Evolutionary conservation across 345 rosid species (phyloP).

Genomic region (Firmiana major): DNA sequence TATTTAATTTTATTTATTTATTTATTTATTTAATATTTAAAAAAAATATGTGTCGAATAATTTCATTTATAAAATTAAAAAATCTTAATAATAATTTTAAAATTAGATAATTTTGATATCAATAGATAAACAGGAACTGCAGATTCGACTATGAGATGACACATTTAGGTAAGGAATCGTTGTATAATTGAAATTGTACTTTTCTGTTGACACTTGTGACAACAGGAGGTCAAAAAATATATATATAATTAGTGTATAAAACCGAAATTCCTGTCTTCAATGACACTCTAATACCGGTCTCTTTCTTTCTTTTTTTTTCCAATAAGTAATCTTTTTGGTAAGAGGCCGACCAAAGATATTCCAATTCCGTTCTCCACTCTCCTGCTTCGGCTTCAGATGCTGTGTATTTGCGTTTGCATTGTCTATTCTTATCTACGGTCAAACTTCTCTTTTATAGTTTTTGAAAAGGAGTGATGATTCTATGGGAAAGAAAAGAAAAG

Average conservation of each 20-base stretch:
- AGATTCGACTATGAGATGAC: background rate
- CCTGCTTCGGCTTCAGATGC: background rate
- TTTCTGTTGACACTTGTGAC: background rate
- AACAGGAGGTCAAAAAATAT: background rate
- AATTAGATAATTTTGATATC: background rate
- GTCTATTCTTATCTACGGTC: background rate
- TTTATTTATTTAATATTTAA: too few relatives aligned
- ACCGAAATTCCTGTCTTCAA: slow-evolving; percentile 6
- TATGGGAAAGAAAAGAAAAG: background rate
- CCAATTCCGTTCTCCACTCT: slow-evolving; percentile 19
- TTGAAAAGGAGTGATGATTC: background rate
- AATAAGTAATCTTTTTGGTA: background rate
- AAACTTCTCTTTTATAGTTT: slow-evolving; percentile 2
- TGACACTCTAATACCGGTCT: background rate
- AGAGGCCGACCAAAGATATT: slow-evolving; percentile 20
- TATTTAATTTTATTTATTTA: too few relatives aligned
- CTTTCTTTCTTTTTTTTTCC: background rate
- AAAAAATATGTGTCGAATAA: too few relatives aligned
- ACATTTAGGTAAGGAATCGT: slow-evolving; percentile 1
- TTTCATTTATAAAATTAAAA: too few relatives aligned
- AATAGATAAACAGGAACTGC: background rate
- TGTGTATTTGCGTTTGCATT: background rate
- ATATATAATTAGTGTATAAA: too few relatives aligned
- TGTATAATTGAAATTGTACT: background rate
- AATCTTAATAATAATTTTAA: too few relatives aligned